Base-by-base conservation (phyloP, 2,329 filamentous ascomycete genomes). In the Diaporthe ilicicola region DNA sequence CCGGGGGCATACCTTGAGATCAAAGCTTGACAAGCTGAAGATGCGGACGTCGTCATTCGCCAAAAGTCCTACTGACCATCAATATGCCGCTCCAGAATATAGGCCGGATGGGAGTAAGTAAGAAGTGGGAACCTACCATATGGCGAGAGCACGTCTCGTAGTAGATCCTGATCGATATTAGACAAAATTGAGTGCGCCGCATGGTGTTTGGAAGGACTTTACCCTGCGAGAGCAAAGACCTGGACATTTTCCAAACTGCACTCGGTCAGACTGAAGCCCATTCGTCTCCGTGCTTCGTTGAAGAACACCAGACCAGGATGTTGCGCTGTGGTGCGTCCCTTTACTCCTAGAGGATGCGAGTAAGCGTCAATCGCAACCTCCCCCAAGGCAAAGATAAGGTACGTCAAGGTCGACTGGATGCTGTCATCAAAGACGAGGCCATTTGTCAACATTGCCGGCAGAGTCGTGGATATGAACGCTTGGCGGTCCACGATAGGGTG, bases 221-320 rank as follows among this genome's bases (percentile, higher is more conserved):
- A 88, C 86, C 87, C 87, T 70, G 87, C 83, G 34, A 91, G 79
- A 8, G 88, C 82, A 74, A 86, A 85, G 55, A 89, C 85, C 75
- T 91, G 89, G 9, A 90, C 83, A 71, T 87, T 89, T 74, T 90
- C 88, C 32, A 91, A 77, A 62, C 84, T 88, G 75, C 84, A 88
- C 29, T 88, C 84, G 1, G 85, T 86, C 67, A 87, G 75, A 12
- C 86, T 82, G 76, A 90, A 90, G 0, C 89, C 89, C 76, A 90
- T 83, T n/a, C 88, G 82, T 70, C 84, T 85, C 64, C 89, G 83
- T 19, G 88, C 89, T 77, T 91, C 89, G 73, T 91, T 91, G 78
- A 91, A 91, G 44, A 90, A 83, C 1, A 83, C 82, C 3, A 91
- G 76, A 0, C 89, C 89, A 0, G 89, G 89, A 2, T 89, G 89